Evolutionary conservation across 169 alveolate genomes (phyloP), one percentile per base, ranked within the genome.

Genomic region (Amoebophrya sp.): DNA sequence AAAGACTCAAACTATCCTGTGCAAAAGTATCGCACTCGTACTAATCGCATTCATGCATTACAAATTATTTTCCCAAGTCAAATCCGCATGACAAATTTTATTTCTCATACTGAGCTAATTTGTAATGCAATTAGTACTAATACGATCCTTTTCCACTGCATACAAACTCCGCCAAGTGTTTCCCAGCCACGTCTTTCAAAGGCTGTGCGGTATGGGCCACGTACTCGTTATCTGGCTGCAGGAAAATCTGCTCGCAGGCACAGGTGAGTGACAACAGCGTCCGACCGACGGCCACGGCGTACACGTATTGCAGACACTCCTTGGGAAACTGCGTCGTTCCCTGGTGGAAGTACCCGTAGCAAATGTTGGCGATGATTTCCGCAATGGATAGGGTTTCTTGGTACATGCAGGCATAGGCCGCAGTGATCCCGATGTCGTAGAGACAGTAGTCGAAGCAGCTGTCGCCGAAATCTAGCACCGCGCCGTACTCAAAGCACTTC

Each of bases 381-480:
- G 83, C 83, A 66, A 66, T 3, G 29, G 7, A 18, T n/a, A n/a
- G n/a, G 18, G 1, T 25, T 25, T 66, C 32, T 3, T 66, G 29
- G 83, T 12, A n/a, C 83, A 66, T 66, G 35, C 83, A 12, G 38
- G 83, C 83, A n/a, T 66, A 66, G 12, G 38, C 83, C 1, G 83
- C 83, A 12, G 38, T 1, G 35, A 66, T 66, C 29, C 83, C 83
- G 35, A 66, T n/a, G 35, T 66, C 83, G 83, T 12, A 66, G 32
- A 66, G 32, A n/a, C 2, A 2, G 83, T 66, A 66, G 83, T 66
- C 83, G 32, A 18, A 7, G 32, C 83, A 7, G 29, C 39, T 25
- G 83, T 66, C 83, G 83, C 83, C 83, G 35, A 66, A 66, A 66
- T 66, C 83, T 25, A 66, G 83, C 29, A 66, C 83, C 35, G 83